These are phyloP conservation scores for Anethum foeniculum DNA, from an alignment of 140 eudicot species.

Conservation along the genomic window DNA sequence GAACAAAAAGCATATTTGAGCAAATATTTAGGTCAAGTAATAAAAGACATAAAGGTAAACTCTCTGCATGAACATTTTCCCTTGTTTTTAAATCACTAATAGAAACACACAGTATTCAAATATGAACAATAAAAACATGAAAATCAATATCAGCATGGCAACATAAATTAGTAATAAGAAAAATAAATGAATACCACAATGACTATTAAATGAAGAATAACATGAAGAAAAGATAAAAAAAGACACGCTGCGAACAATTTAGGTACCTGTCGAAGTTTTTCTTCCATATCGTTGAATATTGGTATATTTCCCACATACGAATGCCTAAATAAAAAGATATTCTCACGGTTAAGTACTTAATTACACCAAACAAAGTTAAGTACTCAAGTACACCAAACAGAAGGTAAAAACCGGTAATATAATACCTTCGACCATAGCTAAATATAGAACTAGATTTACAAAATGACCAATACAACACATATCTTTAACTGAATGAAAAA, in stretches of 20 bases:
- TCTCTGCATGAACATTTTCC: background rate
- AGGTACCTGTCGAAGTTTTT: slow-evolving; percentile 76
- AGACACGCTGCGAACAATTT: slow-evolving; percentile 6
- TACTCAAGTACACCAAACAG: background rate
- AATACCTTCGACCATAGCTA: background rate
- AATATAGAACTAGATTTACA: background rate
- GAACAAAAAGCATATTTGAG: background rate
- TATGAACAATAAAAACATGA: background rate
- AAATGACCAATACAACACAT: background rate
- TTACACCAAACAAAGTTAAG: slow-evolving; percentile 11
- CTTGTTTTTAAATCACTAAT: background rate
- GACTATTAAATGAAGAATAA: background rate
- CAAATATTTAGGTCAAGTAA: background rate
- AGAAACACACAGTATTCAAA: background rate
- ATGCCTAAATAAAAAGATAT: slow-evolving; percentile 42
- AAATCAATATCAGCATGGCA: background rate
- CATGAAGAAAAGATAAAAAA: slow-evolving; percentile 2
- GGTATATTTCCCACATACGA: slow-evolving; percentile 80
- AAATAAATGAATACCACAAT: background rate
- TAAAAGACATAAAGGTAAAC: background rate
- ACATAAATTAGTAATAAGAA: background rate
- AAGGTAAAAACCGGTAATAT: background rate
- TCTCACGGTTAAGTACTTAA: slow-evolving; percentile 2
- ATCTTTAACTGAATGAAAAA: background rate
- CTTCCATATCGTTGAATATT: slow-evolving; percentile 65